Percentiles rank a stretch among this genome's conserved stretches.
These are phyloP conservation scores for Schizosaccharomyces cryophilus DNA, from an alignment of 805 yeast genomes.

Conservation along the genomic window DNA sequence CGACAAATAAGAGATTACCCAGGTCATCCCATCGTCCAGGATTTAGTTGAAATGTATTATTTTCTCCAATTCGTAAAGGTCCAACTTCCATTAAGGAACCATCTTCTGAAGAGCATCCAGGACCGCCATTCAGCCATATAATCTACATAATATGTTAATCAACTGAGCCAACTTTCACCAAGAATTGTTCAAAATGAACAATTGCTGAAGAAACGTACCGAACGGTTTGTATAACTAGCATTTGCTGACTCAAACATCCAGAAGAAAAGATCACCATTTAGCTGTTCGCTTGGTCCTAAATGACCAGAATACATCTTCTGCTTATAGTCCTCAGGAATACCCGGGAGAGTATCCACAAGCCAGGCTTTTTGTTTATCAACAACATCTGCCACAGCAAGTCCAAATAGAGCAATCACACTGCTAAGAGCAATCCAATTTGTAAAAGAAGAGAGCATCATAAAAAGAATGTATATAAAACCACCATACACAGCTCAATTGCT, in stretches of 20 bases:
- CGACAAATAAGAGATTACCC: slow-evolving; percentile 63
- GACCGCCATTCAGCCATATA: slow-evolving; percentile 94
- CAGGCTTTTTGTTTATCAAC: background rate
- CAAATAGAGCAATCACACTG: too few species aligned
- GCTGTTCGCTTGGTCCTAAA: background rate
- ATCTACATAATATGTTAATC: slow-evolving; percentile 5
- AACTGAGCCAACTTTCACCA: background rate
- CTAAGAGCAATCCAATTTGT: too few species aligned
- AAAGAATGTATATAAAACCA: too few species aligned
- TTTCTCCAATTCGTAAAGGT: slow-evolving; percentile 40
- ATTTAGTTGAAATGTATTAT: slow-evolving; percentile 27
- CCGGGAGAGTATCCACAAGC: background rate
- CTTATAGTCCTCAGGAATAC: background rate
- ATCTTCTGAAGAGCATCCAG: slow-evolving; percentile 95
- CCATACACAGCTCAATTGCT: too few species aligned
- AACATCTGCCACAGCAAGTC: background rate
- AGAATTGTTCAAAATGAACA: background rate
- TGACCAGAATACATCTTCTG: background rate
- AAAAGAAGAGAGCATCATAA: too few species aligned
- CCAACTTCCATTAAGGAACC: slow-evolving; percentile 88
- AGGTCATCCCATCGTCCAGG: slow-evolving; percentile 63
- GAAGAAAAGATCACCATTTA: background rate
- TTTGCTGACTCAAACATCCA: slow-evolving; percentile 1
- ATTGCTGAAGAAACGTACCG: background rate
- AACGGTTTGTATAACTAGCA: background rate